These are phyloP conservation scores for Osmanthus fragrans DNA, from an alignment of 257 asterid genomes.

Conservation along the genomic window DNA sequence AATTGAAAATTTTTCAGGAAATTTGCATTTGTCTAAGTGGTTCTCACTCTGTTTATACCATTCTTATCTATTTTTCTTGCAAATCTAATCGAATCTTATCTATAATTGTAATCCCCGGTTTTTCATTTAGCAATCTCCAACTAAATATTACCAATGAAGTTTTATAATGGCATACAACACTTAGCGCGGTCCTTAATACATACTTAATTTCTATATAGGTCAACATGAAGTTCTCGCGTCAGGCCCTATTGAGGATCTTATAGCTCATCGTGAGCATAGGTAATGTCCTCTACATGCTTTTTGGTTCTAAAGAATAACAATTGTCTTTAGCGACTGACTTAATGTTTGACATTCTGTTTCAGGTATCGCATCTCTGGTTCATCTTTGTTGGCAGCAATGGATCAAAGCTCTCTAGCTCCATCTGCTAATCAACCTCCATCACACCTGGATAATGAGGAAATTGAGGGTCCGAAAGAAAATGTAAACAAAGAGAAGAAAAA, in stretches of 20 bases:
- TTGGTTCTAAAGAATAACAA: constrained; percentile 18
- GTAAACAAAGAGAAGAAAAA: constrained; percentile 38
- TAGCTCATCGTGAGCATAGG: constrained; percentile 99
- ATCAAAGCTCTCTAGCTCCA: constrained; percentile 71
- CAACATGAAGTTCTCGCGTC: constrained; percentile 97
- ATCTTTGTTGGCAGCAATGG: constrained; percentile 91
- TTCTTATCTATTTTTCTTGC: background rate
- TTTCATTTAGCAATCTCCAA: background rate
- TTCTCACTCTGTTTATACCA: background rate
- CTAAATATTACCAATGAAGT: background rate
- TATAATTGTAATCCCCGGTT: constrained; percentile 16
- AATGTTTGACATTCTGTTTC: constrained; percentile 29
- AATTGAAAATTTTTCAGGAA: background rate
- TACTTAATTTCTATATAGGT: constrained; percentile 46
- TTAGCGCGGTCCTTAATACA: constrained; percentile 16
- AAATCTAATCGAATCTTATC: constrained; percentile 11
- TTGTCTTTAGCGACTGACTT: constrained; percentile 18
- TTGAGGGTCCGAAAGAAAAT: constrained; percentile 47
- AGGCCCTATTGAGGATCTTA: constrained; percentile 99
- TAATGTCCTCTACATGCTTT: constrained; percentile 27
- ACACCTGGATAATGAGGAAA: constrained; percentile 55
- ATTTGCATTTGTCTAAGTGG: background rate
- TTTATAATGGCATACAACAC: constrained; percentile 9
- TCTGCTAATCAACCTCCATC: constrained; percentile 50
- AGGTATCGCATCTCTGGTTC: constrained; percentile 99